Percentiles rank a stretch among this genome's conserved stretches.
Evolutionary conservation across 306 rosid genomes (phyloP).

Genomic region (cucumber (Cucumis sativus)): DNA sequence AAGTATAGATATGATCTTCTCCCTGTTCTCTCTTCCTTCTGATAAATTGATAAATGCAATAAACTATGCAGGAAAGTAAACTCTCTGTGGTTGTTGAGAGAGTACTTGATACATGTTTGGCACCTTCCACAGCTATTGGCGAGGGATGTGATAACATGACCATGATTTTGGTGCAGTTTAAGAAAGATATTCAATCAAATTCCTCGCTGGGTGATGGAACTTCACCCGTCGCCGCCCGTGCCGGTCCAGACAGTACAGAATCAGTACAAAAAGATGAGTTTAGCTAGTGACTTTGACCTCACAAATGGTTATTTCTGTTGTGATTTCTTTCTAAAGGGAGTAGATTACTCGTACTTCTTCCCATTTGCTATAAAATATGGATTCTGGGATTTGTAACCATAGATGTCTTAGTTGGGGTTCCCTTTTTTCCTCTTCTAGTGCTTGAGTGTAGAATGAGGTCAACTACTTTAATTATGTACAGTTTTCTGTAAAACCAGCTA

Average conservation of each 20-base stretch:
- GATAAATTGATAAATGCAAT: not conserved
- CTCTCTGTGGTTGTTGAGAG: constrained; percentile 71
- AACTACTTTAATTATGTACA: constrained; percentile 9
- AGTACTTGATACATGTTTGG: constrained; percentile 83
- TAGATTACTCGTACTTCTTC: not conserved
- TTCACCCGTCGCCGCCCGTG: constrained; percentile 9
- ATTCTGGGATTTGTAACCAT: constrained; percentile 14
- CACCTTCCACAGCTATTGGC: constrained; percentile 68
- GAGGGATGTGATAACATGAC: constrained; percentile 99
- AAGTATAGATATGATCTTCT: not conserved
- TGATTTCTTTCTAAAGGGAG: not conserved
- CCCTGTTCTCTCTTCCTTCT: not conserved
- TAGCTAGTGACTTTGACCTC: not conserved
- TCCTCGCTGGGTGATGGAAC: constrained; percentile 28
- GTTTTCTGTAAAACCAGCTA: not conserved
- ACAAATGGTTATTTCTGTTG: not conserved
- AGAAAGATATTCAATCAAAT: constrained; percentile 33
- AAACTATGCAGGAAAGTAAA: constrained; percentile 49
- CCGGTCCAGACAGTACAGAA: constrained; percentile 24
- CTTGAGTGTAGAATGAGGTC: not conserved
- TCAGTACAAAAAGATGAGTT: constrained; percentile 15
- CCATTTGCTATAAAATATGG: constrained; percentile 5
- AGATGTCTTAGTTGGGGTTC: constrained; percentile 11
- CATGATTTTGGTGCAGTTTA: constrained; percentile 85
- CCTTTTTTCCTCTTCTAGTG: not conserved